phyloP scores from a whole-genome alignment of 2,329 filamentous ascomycete species.

The Aureobasidium sp. region DNA sequence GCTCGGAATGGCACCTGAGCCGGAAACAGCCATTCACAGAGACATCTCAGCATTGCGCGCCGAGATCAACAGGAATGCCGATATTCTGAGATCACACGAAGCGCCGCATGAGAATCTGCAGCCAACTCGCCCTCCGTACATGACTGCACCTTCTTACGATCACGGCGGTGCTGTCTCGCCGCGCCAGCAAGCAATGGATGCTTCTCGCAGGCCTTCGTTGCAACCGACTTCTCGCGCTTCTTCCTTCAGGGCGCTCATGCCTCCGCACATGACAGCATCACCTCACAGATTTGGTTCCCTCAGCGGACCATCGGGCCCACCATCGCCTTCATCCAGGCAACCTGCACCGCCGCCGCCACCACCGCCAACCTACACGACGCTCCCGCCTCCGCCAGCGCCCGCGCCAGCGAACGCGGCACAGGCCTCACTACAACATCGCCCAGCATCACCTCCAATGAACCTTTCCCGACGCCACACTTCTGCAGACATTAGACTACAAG shows the following conservation, averaged over 20 bases:
- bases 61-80: constrained; percentile 54
- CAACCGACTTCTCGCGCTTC: constrained; percentile 52
- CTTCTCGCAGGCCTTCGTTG: constrained; percentile 63
- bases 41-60: constrained; percentile 57
- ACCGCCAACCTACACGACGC: constrained; percentile 28
- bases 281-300: constrained; percentile 84
- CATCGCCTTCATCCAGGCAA: constrained; percentile 65
- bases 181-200: constrained; percentile 52
- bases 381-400: constrained; percentile 50
- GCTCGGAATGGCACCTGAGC: constrained; percentile 62
- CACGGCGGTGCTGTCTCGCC: constrained; percentile 15
- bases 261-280: constrained; percentile 70
- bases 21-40: constrained; percentile 67
- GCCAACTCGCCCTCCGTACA: constrained; percentile 56
- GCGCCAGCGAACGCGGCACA: constrained; percentile 45
- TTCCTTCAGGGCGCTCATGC: constrained; percentile 67
- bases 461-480: constrained; percentile 82
- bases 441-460: constrained; percentile 49
- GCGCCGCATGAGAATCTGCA: constrained; percentile 57
- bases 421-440: constrained; percentile 33
- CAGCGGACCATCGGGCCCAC: constrained; percentile 52
- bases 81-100: constrained; percentile 47
- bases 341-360: constrained; percentile 56
- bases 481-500: constrained; percentile 72
- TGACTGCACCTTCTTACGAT: constrained; percentile 49